Evolutionary conservation across 306 rosid species (phyloP).

Genomic region (Ceratonia siliqua): DNA sequence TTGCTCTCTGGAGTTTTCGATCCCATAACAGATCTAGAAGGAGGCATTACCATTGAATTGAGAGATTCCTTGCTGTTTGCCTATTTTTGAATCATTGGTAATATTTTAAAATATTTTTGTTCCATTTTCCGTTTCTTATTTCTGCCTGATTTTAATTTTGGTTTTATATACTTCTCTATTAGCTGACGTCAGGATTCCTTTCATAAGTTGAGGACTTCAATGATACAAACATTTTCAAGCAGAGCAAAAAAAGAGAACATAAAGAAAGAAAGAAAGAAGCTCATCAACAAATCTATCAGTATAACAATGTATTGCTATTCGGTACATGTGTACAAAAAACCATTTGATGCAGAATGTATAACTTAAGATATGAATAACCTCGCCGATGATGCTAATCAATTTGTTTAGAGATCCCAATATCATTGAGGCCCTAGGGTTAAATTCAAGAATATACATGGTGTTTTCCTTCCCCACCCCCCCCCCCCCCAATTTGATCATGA

Average conservation of each 20-base stretch:
- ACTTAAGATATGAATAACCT: neutral
- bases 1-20: constrained; percentile 33
- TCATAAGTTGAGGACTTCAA: constrained; percentile 6
- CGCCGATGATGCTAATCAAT: neutral
- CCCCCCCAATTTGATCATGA: neutral
- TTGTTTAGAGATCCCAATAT: constrained; percentile 11
- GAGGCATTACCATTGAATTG: constrained; percentile 37
- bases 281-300: constrained; percentile 12
- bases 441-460: constrained; percentile 9
- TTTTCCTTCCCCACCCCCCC: neutral
- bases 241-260: neutral
- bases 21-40: constrained; percentile 43
- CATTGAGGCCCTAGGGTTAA: constrained; percentile 1
- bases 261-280: constrained; percentile 10
- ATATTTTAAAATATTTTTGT: neutral
- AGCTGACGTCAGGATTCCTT: neutral
- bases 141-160: neutral
- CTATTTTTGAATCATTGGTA: neutral
- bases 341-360: neutral
- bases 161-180: neutral
- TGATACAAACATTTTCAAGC: neutral
- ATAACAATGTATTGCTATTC: neutral
- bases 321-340: neutral
- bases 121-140: neutral
- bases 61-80: constrained; percentile 4